Conservation (phyloP, 2,329 filamentous ascomycete species). For the Corinectria fuckeliana region DNA sequence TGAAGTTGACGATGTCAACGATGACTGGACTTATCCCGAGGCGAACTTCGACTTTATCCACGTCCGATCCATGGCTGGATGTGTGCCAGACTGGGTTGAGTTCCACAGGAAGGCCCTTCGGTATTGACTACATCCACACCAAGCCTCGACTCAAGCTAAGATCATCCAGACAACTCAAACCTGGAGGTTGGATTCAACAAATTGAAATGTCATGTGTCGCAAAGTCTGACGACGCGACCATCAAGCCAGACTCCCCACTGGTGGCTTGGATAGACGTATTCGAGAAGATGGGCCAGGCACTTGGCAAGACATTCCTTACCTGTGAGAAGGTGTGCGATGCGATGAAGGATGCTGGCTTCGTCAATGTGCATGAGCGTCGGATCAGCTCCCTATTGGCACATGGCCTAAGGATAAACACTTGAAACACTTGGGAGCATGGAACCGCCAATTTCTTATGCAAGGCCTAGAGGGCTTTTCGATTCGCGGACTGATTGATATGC, state of each 20-base stretch:
- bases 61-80: slow-evolving; percentile 59
- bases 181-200: slow-evolving; percentile 22
- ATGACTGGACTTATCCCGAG: slow-evolving; percentile 52
- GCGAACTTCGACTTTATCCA: slow-evolving; percentile 65
- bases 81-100: slow-evolving; percentile 58
- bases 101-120: slow-evolving; percentile 54
- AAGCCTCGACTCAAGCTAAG: slow-evolving; percentile 44
- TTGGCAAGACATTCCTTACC: slow-evolving; percentile 27
- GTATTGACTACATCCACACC: slow-evolving; percentile 45
- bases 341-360: slow-evolving; percentile 28
- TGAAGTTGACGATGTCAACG: slow-evolving; percentile 67
- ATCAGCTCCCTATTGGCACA: slow-evolving; percentile 24
- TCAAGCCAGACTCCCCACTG: slow-evolving; percentile 26
- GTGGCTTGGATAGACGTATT: slow-evolving; percentile 29
- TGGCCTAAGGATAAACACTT: slow-evolving; percentile 40
- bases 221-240: slow-evolving; percentile 35
- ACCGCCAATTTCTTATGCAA: slow-evolving; percentile 24
- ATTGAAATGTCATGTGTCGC: slow-evolving; percentile 16
- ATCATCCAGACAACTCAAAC: slow-evolving; percentile 11
- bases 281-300: slow-evolving; percentile 20
- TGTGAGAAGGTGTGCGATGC: slow-evolving; percentile 20
- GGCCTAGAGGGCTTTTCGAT: slow-evolving; percentile 31
- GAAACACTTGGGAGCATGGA: slow-evolving; percentile 32
- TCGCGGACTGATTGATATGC: slow-evolving; percentile 25
- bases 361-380: slow-evolving; percentile 17